phyloP scores from a whole-genome alignment of 2,329 filamentous ascomycete genomes.

The Acrocalymma vagum region DNA sequence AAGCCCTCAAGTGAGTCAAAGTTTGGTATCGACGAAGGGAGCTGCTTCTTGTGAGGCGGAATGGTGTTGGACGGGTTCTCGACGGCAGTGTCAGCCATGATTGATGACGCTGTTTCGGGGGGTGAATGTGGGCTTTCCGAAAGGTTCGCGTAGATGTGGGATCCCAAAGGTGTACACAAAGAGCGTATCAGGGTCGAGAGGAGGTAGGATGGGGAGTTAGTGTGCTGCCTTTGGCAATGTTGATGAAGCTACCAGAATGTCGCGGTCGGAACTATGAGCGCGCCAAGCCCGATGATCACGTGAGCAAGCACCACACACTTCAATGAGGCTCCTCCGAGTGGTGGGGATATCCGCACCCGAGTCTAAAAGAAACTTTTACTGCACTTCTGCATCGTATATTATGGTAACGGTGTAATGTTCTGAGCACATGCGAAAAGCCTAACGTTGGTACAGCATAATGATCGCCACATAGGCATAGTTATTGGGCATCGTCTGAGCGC shows the following conservation, averaged over 20 bases:
- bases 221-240: conserved; percentile 30
- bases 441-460: too few species aligned
- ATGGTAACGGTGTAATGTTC: too few species aligned
- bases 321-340: too few species aligned
- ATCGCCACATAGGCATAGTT: too few species aligned
- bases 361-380: too few species aligned
- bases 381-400: too few species aligned
- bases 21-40: conserved; percentile 82
- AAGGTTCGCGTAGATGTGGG: conserved; percentile 5
- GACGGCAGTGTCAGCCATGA: conserved; percentile 87
- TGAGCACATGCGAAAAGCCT: too few species aligned
- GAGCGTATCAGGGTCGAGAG: not conserved
- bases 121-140: conserved; percentile 8
- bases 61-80: conserved; percentile 80
- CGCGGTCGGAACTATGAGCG: conserved; percentile 24
- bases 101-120: conserved; percentile 8
- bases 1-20: conserved; percentile 90
- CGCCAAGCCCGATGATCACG: conserved; percentile 35
- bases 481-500: too few species aligned
- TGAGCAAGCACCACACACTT: too few species aligned
- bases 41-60: conserved; percentile 81
- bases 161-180: too few species aligned
- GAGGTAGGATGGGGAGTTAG: conserved; percentile 1
- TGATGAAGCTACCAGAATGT: conserved; percentile 36
- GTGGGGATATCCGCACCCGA: not conserved